Evolutionary conservation across 345 rosid genomes (phyloP), one percentile per base, ranked within the genome.

Genomic region (Eucalyptus grandis): DNA sequence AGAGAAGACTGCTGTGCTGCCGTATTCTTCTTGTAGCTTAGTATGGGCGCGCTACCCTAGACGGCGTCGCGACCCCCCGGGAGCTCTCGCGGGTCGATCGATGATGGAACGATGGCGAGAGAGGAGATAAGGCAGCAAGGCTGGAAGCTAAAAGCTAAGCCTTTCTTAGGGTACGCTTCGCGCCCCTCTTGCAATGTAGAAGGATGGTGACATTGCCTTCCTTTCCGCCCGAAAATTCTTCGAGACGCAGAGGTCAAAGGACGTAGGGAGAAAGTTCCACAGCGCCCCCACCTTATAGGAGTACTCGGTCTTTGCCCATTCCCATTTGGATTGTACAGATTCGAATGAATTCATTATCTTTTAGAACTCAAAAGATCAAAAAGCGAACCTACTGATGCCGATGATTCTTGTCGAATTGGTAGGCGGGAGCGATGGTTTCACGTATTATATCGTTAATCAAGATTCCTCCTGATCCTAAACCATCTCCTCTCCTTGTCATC

Each of bases 401-500:
- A 65, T 3, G 77, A 65, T 3, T 4, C 21, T 65, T 7, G 77
- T 65, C 21, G 34, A 7, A 65, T 15, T n/a, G 40, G 6, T 65
- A n/a, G 77, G 40, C 37, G 3, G 21, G 17, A 65, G 16, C 77
- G 3, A 15, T 4, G 77, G 21, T n/a, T 53, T 53, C 5, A 8
- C 26, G 0, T 15, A n/a, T 7, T 4, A n/a, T 15, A 65, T 65
- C 34, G 19, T 14, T 2, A 30, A 0, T 13, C 3, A 9, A 19
- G 46, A 56, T 24, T 56, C 43, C 6, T 72, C 46, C 46, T 19
- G 44, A 72, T 72, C 82, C 82, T 10, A 72, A 72, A 4, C 82
- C 82, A 19, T 34, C 82, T 10, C 44, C 44, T 37, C 82, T 17
- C 44, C 43, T 34, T 11, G 40, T 17, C 6, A 43, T 72, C 27